Evolutionary conservation across 169 alveolate species (phyloP).

Genomic region (Eimeria maxima): DNA sequence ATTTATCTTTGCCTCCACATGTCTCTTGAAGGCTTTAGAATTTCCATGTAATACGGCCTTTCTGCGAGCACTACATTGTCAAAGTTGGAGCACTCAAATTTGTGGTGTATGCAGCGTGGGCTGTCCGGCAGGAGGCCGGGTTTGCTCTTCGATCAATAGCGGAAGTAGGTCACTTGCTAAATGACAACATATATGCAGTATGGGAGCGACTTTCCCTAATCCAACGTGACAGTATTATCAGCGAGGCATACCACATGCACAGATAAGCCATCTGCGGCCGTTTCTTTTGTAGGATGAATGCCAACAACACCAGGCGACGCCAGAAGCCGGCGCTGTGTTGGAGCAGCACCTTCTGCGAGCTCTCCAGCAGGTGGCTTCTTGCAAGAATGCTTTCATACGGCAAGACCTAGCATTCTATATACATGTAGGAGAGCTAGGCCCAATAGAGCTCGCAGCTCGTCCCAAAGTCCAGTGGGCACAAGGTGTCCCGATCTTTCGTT

Average conservation of each 20-base stretch:
- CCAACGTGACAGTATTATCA: not conserved
- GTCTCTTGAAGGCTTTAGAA: not conserved
- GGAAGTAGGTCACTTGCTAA: constrained; percentile 17
- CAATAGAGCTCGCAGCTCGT: not conserved
- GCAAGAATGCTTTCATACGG: constrained; percentile 70
- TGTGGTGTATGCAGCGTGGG: constrained; percentile 73
- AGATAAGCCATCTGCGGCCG: not conserved
- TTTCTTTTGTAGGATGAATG: not conserved
- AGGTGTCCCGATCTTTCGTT: not conserved
- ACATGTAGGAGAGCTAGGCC: not conserved
- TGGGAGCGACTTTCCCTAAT: not conserved
- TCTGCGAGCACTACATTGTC: not conserved
- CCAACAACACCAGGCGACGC: not conserved
- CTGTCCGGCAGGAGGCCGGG: constrained; percentile 75
- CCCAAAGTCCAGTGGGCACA: not conserved
- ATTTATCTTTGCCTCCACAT: not conserved
- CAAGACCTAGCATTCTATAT: constrained; percentile 62
- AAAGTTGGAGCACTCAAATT: not conserved
- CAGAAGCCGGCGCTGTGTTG: not conserved
- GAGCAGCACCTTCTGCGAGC: constrained; percentile 52
- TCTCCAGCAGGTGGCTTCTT: constrained; percentile 58
- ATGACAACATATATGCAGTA: not conserved
- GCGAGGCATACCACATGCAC: not conserved
- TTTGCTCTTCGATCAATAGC: constrained; percentile 48
- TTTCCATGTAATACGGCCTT: not conserved